Percentiles rank a stretch among this genome's conserved stretches.
phyloP scores from a whole-genome alignment of 768 basidiomycete genomes.

The Boletus tomentosulus region DNA sequence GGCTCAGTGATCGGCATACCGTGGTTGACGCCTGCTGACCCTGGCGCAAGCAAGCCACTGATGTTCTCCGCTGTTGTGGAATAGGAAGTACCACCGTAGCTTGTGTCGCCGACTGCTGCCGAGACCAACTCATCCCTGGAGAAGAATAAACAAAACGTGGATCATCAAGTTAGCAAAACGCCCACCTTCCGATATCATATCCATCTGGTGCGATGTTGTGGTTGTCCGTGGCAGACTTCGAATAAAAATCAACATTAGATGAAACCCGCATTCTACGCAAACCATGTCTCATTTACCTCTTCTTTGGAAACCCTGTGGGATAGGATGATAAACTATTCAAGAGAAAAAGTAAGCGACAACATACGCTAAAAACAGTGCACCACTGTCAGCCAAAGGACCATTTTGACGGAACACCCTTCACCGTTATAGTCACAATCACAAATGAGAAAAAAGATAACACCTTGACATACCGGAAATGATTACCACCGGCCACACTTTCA shows the following conservation, averaged over 20 bases:
- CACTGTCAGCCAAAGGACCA: slow-evolving; percentile 44
- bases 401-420: slow-evolving; percentile 52
- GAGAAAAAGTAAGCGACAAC: slow-evolving; percentile 11
- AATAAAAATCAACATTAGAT: not conserved
- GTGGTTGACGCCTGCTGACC: slow-evolving; percentile 48
- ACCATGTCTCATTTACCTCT: slow-evolving; percentile 22
- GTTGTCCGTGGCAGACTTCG: slow-evolving; percentile 27
- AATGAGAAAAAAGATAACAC: not conserved
- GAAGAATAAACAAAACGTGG: not conserved
- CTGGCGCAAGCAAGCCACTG: slow-evolving; percentile 50
- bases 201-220: slow-evolving; percentile 45
- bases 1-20: slow-evolving; percentile 29
- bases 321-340: not conserved
- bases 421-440: not conserved
- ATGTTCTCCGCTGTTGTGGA: slow-evolving; percentile 41
- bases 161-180: not conserved
- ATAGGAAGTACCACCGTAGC: slow-evolving; percentile 46
- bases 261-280: not conserved
- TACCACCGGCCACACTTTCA: slow-evolving; percentile 42
- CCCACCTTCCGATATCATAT: slow-evolving; percentile 44
- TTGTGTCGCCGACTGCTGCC: slow-evolving; percentile 36
- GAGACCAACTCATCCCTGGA: slow-evolving; percentile 37
- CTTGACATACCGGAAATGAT: slow-evolving; percentile 40
- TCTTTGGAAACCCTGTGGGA: slow-evolving; percentile 43
- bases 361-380: slow-evolving; percentile 55